These are phyloP conservation scores for Penicillium psychrosexuale DNA, from an alignment of 2,329 filamentous ascomycete species.

Conservation along the genomic window DNA sequence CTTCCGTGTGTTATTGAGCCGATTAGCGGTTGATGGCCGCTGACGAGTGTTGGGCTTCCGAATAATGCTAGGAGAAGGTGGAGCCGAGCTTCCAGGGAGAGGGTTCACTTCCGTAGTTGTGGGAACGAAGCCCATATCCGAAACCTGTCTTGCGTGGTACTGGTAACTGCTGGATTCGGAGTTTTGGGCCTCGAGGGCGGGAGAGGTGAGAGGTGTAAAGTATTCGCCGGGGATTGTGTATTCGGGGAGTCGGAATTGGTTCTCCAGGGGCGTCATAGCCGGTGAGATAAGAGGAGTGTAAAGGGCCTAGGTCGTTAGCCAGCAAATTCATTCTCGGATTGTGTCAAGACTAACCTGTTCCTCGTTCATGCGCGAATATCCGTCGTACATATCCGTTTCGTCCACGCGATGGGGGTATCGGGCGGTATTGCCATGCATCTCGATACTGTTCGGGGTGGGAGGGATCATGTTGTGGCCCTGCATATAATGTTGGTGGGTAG, in stretches of 20 bases:
- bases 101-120: conserved; percentile 42
- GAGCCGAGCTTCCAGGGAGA: conserved; percentile 27
- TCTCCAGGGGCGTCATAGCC: conserved; percentile 50
- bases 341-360: conserved; percentile 39
- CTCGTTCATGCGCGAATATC: conserved; percentile 42
- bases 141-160: conserved; percentile 35
- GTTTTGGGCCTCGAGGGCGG: conserved; percentile 49
- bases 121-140: conserved; percentile 42
- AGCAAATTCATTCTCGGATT: neutral
- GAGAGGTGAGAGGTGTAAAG: conserved; percentile 51
- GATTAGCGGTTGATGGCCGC: conserved; percentile 35
- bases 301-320: conserved; percentile 35
- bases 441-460: conserved; percentile 50
- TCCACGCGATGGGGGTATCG: conserved; percentile 43
- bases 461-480: conserved; percentile 41
- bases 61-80: conserved; percentile 27
- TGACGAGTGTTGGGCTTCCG: conserved; percentile 37
- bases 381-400: conserved; percentile 45
- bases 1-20: conserved; percentile 35
- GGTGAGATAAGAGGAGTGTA: conserved; percentile 52
- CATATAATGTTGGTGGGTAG: conserved; percentile 28
- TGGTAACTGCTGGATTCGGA: conserved; percentile 35
- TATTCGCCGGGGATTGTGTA: conserved; percentile 50
- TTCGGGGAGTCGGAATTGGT: conserved; percentile 47
- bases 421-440: conserved; percentile 45